phyloP scores from a whole-genome alignment of 176 grass and related monocot genomes.

The Triticum aestivum region IWGSC_CS_RefSeq_v2.1 NC_057797.1:654310566-654311065 shows the following conservation, averaged over 20 bases:
- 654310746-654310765: slow-evolving; percentile 67
- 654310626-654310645: slow-evolving; percentile 36
- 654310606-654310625: slow-evolving; percentile 35
- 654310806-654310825: neutral
- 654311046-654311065: too few species aligned
- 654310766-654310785: slow-evolving; percentile 66
- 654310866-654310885: neutral
- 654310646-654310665: slow-evolving; percentile 47
- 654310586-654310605: slow-evolving; percentile 65
- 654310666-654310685: slow-evolving; percentile 14
- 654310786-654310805: slow-evolving; percentile 33
- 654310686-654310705: neutral
- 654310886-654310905: neutral
- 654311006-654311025: too few species aligned
- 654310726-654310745: slow-evolving; percentile 67
- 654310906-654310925: neutral
- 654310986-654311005: neutral
- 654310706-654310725: slow-evolving; percentile 33
- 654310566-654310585: slow-evolving; percentile 71
- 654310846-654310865: neutral
- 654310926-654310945: neutral
- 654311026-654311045: too few species aligned
- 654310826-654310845: neutral
- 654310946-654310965: neutral
- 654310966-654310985: slow-evolving; percentile 22